Evolutionary conservation across 2,329 filamentous ascomycete genomes (phyloP).

Genomic region (Fusarium mundagurra): DNA sequence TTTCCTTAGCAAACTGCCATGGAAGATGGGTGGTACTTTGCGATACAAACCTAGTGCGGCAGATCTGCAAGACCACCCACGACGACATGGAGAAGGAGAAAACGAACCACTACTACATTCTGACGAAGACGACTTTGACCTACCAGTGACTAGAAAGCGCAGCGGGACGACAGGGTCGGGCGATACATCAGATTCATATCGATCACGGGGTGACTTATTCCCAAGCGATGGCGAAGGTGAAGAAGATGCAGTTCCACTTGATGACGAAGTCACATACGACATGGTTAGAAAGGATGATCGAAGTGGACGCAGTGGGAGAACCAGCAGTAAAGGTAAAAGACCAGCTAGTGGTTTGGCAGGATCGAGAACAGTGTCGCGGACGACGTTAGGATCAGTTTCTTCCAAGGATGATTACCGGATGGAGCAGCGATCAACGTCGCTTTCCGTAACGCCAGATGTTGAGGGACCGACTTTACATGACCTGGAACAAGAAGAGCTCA

Average conservation of each 20-base stretch:
- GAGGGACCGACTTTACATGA: conserved; percentile 60
- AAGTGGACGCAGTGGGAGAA: conserved; percentile 65
- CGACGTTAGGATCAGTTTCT: conserved; percentile 60
- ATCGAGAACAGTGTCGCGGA: conserved; percentile 66
- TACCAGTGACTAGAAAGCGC: conserved; percentile 60
- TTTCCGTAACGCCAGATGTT: conserved; percentile 50
- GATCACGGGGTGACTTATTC: conserved; percentile 89
- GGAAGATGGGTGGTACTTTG: conserved; percentile 82
- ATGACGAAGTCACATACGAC: conserved; percentile 90
- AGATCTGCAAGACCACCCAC: conserved; percentile 87
- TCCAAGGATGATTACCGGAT: conserved; percentile 47
- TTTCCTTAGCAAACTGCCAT: conserved; percentile 85
- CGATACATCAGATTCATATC: conserved; percentile 84
- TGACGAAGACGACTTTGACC: conserved; percentile 45
- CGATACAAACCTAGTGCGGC: conserved; percentile 92
- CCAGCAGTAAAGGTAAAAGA: conserved; percentile 68
- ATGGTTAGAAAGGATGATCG: conserved; percentile 81
- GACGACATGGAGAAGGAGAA: conserved; percentile 64
- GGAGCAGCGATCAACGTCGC: conserved; percentile 41
- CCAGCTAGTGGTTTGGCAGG: conserved; percentile 49
- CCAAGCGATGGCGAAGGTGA: conserved; percentile 87
- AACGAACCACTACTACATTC: conserved; percentile 73
- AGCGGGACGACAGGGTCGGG: conserved; percentile 84
- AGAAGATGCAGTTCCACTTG: conserved; percentile 91
- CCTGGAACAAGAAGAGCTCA: conserved; percentile 63